Conservation (phyloP, 169 alveolate species). For the Plasmodium inui region DNA sequence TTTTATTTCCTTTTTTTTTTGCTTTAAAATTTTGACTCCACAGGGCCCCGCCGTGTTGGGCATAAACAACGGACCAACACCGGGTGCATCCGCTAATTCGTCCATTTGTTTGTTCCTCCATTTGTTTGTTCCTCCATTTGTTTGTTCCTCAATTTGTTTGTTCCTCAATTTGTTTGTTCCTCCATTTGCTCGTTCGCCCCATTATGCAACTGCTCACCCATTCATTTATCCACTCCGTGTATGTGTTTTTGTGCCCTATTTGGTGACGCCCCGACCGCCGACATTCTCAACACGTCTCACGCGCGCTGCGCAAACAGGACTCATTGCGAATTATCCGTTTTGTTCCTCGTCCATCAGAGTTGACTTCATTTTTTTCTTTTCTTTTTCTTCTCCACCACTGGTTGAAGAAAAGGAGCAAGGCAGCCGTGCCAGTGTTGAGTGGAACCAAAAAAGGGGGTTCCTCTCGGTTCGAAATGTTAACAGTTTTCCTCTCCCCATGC, state of each 20-base stretch:
- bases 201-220: background rate
- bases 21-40: background rate
- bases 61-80: background rate
- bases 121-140: background rate
- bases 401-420: background rate
- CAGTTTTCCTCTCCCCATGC: too few species aligned
- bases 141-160: too few species aligned
- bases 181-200: background rate
- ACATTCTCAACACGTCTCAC: background rate
- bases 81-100: background rate
- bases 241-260: background rate
- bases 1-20: too few species aligned
- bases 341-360: background rate
- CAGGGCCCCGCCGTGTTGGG: background rate
- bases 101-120: background rate
- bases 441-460: too few species aligned
- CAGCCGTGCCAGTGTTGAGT: background rate
- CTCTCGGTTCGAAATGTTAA: too few species aligned
- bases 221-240: background rate
- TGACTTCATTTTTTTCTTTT: background rate
- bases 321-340: background rate
- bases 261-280: background rate
- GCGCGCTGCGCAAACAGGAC: background rate
- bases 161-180: too few species aligned
- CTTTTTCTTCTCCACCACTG: background rate